Conservation (phyloP, 2,329 filamentous ascomycete genomes). For the Fusarium penzigii region DNA sequence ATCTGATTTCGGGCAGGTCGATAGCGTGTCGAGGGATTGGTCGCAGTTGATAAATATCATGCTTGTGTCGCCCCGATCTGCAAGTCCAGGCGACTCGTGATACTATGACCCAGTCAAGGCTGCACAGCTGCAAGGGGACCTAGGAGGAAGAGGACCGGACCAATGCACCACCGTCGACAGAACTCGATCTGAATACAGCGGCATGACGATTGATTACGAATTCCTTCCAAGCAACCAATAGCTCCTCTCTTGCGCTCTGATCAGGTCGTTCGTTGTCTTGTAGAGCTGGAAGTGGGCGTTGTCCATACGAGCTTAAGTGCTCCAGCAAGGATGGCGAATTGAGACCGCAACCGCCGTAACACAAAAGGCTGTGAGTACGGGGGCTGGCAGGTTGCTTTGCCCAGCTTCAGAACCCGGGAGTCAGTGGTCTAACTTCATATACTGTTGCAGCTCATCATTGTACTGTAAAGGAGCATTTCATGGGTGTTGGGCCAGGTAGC, state of each 20-base stretch:
- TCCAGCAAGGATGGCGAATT: too few species aligned
- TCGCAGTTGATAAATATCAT: not conserved
- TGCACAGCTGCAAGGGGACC: not conserved
- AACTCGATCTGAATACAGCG: not conserved
- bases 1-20: not conserved
- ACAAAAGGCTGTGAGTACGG: too few species aligned
- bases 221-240: too few species aligned
- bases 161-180: too few species aligned
- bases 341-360: too few species aligned
- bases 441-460: too few species aligned
- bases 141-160: not conserved
- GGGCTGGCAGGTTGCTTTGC: too few species aligned
- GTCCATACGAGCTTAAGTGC: too few species aligned
- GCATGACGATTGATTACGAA: not conserved
- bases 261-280: not conserved
- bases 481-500: too few species aligned
- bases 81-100: not conserved
- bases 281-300: not conserved
- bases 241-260: not conserved
- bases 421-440: too few species aligned
- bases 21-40: not conserved
- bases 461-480: too few species aligned
- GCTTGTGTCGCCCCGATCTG: not conserved
- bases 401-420: too few species aligned
- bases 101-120: not conserved